phyloP scores from a whole-genome alignment of 2,329 filamentous ascomycete genomes.

The Apiospora koreana region DNA sequence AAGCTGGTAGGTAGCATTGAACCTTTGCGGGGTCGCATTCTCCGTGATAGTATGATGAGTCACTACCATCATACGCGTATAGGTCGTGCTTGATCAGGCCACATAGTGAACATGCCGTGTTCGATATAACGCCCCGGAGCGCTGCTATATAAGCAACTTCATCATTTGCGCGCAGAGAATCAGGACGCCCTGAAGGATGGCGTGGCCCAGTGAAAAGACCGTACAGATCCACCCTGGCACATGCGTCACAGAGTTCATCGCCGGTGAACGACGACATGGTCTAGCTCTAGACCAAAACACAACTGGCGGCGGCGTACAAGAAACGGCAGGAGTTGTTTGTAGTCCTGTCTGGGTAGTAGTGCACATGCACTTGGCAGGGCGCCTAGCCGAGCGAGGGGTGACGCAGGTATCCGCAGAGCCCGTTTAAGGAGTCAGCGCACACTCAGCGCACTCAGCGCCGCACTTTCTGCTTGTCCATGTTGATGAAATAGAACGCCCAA shows the following conservation, averaged over 20 bases:
- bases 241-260: not conserved
- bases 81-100: constrained; percentile 5
- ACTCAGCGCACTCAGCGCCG: too few species aligned
- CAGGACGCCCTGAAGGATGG: not conserved
- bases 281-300: too few species aligned
- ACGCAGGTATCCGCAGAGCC: too few species aligned
- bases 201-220: not conserved
- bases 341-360: too few species aligned
- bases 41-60: not conserved
- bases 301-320: too few species aligned
- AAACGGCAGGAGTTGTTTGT: too few species aligned
- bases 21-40: not conserved
- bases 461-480: too few species aligned
- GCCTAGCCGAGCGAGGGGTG: too few species aligned
- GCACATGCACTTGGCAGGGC: too few species aligned
- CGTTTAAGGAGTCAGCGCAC: too few species aligned
- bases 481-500: too few species aligned
- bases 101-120: not conserved
- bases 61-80: not conserved
- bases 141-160: not conserved
- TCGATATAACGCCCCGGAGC: not conserved
- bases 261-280: not conserved
- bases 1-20: not conserved
- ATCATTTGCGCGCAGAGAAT: not conserved
- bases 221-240: not conserved